Conservation (phyloP, 148 eudicot species). For the Pharnaceum exiguum region DNA sequence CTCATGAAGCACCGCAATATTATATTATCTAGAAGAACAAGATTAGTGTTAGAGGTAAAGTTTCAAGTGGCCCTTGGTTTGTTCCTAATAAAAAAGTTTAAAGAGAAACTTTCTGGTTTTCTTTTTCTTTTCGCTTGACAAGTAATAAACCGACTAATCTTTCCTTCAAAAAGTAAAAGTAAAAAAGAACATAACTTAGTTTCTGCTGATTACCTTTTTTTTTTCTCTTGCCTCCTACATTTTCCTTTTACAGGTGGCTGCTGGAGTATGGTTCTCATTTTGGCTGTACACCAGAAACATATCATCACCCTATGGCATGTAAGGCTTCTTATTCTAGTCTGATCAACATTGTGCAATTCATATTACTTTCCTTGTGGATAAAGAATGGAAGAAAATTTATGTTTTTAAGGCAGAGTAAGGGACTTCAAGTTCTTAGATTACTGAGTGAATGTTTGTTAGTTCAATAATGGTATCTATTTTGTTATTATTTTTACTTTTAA, state of each 20-base stretch:
- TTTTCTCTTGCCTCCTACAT: constrained; percentile 13
- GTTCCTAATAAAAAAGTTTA: too few species aligned
- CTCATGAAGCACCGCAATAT: constrained; percentile 37
- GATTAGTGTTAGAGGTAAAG: constrained; percentile 67
- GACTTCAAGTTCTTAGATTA: background rate
- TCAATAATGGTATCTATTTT: background rate
- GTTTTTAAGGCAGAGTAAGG: background rate
- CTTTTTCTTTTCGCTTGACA: background rate
- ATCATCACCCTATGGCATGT: constrained; percentile 93
- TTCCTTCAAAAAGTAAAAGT: background rate
- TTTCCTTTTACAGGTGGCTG: constrained; percentile 47
- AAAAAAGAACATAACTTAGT: too few species aligned
- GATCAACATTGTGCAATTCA: constrained; percentile 54
- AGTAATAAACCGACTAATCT: background rate
- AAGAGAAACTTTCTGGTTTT: background rate
- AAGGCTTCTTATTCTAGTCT: constrained; percentile 67
- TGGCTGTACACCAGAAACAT: constrained; percentile 62
- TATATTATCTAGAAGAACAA: constrained; percentile 49
- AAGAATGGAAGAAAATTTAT: constrained; percentile 7
- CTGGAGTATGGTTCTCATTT: constrained; percentile 62
- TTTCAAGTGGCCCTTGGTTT: constrained; percentile 6
- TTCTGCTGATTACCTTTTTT: background rate
- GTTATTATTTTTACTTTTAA: background rate
- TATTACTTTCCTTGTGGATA: constrained; percentile 32
- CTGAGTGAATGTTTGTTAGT: background rate